Conservation (phyloP, 2,329 filamentous ascomycete species). For the Cladorrhinum sp. region DNA sequence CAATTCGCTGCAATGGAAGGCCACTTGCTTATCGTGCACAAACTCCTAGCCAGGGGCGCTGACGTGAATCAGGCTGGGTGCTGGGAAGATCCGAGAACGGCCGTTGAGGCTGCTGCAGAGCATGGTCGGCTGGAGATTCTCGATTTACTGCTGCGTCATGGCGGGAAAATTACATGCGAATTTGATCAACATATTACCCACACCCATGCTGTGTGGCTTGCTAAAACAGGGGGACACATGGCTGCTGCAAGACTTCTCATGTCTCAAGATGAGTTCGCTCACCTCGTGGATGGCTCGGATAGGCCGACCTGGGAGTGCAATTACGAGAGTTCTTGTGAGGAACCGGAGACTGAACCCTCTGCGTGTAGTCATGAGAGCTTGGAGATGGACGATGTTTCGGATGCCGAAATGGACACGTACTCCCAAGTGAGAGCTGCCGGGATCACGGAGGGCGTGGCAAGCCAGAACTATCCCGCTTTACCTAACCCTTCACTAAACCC, state of each 20-base stretch:
- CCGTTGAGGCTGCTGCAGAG: neutral
- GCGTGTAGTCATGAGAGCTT: neutral
- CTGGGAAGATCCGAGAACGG: neutral
- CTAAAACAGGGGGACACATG: neutral
- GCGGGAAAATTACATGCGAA: neutral
- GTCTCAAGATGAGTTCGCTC: constrained; percentile 1
- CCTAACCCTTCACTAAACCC: neutral
- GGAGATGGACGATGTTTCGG: neutral
- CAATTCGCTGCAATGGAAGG: neutral
- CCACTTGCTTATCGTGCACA: constrained; percentile 1
- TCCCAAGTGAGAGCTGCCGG: constrained; percentile 1
- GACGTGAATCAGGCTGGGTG: constrained; percentile 1
- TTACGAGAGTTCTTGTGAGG: neutral
- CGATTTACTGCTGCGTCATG: neutral
- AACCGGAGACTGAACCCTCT: constrained; percentile 2
- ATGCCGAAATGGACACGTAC: neutral
- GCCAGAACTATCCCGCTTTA: neutral
- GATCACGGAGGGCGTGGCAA: neutral
- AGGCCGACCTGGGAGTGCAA: neutral
- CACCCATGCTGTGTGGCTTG: constrained; percentile 5
- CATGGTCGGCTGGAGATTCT: constrained; percentile 4
- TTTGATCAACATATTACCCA: too few species aligned
- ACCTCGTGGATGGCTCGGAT: neutral
- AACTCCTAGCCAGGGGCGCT: constrained; percentile 1
- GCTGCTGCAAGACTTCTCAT: constrained; percentile 5